Evolutionary conservation across 2,329 filamentous ascomycete genomes (phyloP).

Genomic region (Ascochyta rabiei): DNA sequence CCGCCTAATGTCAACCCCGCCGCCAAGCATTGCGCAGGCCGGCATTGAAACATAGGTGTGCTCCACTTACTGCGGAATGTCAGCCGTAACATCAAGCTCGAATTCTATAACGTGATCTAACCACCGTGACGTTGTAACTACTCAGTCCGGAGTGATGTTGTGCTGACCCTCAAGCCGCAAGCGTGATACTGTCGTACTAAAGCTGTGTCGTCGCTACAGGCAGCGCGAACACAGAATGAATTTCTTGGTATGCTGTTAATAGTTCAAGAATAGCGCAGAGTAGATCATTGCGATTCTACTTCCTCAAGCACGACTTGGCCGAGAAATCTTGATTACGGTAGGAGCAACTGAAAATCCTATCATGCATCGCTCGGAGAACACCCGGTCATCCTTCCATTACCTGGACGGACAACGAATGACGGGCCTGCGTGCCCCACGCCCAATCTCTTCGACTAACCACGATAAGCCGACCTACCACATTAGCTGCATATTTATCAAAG

Average conservation of each 20-base stretch:
- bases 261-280: neutral
- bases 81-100: constrained; percentile 11
- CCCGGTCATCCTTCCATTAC: neutral
- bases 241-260: neutral
- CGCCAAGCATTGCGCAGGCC: neutral
- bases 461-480: constrained; percentile 17
- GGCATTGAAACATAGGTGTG: no score
- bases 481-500: constrained; percentile 41
- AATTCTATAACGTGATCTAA: neutral
- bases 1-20: neutral
- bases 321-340: neutral
- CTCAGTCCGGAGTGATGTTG: neutral
- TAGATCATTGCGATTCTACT: neutral
- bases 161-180: neutral
- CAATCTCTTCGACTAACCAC: constrained; percentile 10
- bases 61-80: no score
- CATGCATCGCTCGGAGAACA: constrained; percentile 6
- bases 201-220: neutral
- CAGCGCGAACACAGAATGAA: neutral
- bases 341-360: constrained; percentile 2
- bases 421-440: constrained; percentile 26
- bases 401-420: constrained; percentile 21
- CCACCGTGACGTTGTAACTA: constrained; percentile 3
- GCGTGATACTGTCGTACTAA: neutral
- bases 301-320: neutral